Conservation (phyloP, 192 early-diverging fungal genomes). For the Gonapodya prolifera region DNA sequence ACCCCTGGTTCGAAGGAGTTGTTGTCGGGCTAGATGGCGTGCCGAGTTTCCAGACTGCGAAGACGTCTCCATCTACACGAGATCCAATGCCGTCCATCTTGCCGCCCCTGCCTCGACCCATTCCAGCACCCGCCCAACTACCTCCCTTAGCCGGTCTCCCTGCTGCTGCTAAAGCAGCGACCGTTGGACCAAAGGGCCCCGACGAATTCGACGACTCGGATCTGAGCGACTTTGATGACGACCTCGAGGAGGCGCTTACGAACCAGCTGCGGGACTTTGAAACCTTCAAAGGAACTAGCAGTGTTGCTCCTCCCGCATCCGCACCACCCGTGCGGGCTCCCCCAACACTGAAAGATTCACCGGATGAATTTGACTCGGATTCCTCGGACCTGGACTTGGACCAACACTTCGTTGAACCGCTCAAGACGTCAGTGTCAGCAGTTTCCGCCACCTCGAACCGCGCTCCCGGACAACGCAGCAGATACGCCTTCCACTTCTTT, state of each 20-base stretch:
- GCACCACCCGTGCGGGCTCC: too few relatives aligned
- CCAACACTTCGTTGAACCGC: too few relatives aligned
- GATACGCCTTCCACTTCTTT: neutral
- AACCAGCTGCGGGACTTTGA: neutral
- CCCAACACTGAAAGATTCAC: too few relatives aligned
- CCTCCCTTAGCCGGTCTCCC: neutral
- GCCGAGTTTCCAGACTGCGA: neutral
- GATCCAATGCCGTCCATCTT: neutral
- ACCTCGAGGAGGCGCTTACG: neutral
- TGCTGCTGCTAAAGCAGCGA: neutral
- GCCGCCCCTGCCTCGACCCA: neutral
- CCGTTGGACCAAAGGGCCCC: neutral
- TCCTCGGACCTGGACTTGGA: too few relatives aligned
- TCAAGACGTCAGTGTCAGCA: too few relatives aligned
- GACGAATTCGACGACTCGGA: neutral
- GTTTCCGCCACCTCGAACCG: too few relatives aligned
- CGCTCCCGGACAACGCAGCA: neutral
- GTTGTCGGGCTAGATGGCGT: neutral
- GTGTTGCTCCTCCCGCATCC: too few relatives aligned
- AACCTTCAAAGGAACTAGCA: too few relatives aligned
- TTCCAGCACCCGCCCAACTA: neutral
- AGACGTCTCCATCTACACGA: neutral
- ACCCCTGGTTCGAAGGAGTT: slow-evolving; percentile 43
- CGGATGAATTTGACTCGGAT: too few relatives aligned
- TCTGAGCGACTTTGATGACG: neutral